Evolutionary conservation across 352 stramenopile genomes (phyloP).

Genomic region (Pythium rishiriense): DNA sequence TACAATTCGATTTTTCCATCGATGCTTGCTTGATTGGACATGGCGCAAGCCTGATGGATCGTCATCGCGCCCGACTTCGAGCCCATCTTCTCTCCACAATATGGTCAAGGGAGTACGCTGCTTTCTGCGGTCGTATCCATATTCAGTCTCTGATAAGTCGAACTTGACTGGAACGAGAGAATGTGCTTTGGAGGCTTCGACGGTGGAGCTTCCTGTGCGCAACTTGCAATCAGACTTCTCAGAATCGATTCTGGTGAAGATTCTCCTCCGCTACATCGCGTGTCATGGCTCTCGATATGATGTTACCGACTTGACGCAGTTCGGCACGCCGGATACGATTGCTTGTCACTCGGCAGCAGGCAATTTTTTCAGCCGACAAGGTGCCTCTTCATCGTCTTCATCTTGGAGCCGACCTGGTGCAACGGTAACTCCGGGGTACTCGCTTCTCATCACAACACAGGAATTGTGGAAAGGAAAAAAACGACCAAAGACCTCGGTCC

Average conservation of each 20-base stretch:
- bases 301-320: slow-evolving; percentile 81
- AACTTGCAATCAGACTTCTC: slow-evolving; percentile 71
- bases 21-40: slow-evolving; percentile 61
- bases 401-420: neutral
- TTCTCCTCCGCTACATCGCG: slow-evolving; percentile 84
- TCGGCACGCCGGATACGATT: slow-evolving; percentile 81
- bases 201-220: slow-evolving; percentile 55
- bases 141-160: slow-evolving; percentile 7
- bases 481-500: slow-evolving; percentile 63
- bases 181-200: slow-evolving; percentile 51
- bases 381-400: slow-evolving; percentile 1
- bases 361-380: slow-evolving; percentile 75
- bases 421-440: slow-evolving; percentile 47
- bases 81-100: slow-evolving; percentile 55
- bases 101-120: slow-evolving; percentile 79
- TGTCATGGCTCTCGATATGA: slow-evolving; percentile 81
- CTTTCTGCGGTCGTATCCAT: slow-evolving; percentile 66
- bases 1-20: slow-evolving; percentile 77
- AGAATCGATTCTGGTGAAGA: slow-evolving; percentile 72
- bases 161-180: slow-evolving; percentile 33
- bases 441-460: slow-evolving; percentile 77
- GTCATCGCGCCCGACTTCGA: neutral
- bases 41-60: neutral
- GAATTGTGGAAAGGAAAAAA: slow-evolving; percentile 46
- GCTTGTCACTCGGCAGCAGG: slow-evolving; percentile 73